phyloP scores from a whole-genome alignment of 805 yeast species.

The Candida qinlingensis region DNA sequence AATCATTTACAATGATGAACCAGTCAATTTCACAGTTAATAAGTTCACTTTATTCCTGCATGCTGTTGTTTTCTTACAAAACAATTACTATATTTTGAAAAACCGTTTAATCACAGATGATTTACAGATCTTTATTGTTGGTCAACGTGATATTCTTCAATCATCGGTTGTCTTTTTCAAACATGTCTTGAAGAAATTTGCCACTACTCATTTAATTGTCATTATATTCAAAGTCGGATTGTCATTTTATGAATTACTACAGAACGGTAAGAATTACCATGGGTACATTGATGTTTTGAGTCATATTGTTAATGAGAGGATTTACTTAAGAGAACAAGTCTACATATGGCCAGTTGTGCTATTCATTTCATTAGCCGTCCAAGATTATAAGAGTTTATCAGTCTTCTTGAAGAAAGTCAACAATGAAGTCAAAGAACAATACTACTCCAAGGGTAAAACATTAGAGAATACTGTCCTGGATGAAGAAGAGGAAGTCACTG shows the following conservation, averaged over 20 bases:
- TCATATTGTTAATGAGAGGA: constrained; percentile 6
- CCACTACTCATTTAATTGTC: constrained; percentile 6
- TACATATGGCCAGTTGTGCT: constrained; percentile 22
- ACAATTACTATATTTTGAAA: background rate
- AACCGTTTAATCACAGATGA: background rate
- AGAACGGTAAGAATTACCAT: constrained; percentile 13
- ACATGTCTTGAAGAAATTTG: constrained; percentile 2
- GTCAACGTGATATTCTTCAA: background rate
- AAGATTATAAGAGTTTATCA: background rate
- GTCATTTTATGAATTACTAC: constrained; percentile 16
- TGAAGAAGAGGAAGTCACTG: background rate
- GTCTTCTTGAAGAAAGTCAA: constrained; percentile 22
- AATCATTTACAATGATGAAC: background rate
- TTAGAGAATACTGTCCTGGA: constrained; percentile 29
- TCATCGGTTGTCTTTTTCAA: constrained; percentile 1
- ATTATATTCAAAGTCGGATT: constrained; percentile 14
- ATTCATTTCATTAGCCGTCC: background rate
- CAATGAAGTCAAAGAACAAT: constrained; percentile 50
- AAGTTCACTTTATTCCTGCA: constrained; percentile 1
- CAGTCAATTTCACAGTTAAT: background rate
- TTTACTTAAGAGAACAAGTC: background rate
- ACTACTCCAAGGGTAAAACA: constrained; percentile 52
- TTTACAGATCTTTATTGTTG: background rate
- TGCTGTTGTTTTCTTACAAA: constrained; percentile 1
- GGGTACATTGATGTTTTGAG: constrained; percentile 14